phyloP scores from a whole-genome alignment of 2,329 filamentous ascomycete species.

The Colletotrichum australisinense region DNA sequence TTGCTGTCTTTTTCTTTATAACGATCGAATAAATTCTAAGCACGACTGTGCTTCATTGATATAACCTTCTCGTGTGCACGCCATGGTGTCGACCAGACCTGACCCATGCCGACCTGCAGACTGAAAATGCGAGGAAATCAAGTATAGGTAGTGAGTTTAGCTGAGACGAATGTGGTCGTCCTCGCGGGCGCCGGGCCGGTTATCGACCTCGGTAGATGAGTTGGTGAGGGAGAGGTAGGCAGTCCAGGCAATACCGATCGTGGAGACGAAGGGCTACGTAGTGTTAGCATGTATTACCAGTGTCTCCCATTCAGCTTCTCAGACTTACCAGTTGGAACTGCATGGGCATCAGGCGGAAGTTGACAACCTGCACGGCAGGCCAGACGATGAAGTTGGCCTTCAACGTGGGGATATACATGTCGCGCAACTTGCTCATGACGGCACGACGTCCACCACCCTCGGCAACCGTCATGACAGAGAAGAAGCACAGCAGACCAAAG shows the following conservation, averaged over 20 bases:
- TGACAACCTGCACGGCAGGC: slow-evolving; percentile 95
- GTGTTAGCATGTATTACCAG: slow-evolving; percentile 7
- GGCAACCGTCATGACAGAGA: slow-evolving; percentile 94
- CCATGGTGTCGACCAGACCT: slow-evolving; percentile 2
- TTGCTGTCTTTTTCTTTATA: not conserved
- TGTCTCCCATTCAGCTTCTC: not conserved
- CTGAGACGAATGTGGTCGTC: slow-evolving; percentile 49
- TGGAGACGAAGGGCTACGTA: slow-evolving; percentile 91
- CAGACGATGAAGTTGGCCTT: slow-evolving; percentile 97
- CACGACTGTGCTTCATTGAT: not conserved
- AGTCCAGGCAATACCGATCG: slow-evolving; percentile 96
- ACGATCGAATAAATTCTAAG: not conserved
- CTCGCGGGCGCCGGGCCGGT: slow-evolving; percentile 40
- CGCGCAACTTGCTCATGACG: slow-evolving; percentile 85
- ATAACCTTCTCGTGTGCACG: not conserved
- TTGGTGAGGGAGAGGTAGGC: slow-evolving; percentile 95
- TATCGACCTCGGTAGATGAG: slow-evolving; percentile 76
- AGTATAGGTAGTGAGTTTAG: slow-evolving; percentile 13
- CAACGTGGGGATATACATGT: slow-evolving; percentile 92
- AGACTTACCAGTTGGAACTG: slow-evolving; percentile 92
- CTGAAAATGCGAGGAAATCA: not conserved
- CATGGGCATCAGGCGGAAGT: slow-evolving; percentile 94
- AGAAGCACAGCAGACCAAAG: slow-evolving; percentile 87
- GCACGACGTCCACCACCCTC: slow-evolving; percentile 90
- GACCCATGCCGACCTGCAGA: slow-evolving; percentile 8